A percentile compares a stretch with the other conserved stretches of the same genome.
phyloP scores from a whole-genome alignment of 495 filamentous ascomycete genomes.

The Haplographium delicatum region DNA sequence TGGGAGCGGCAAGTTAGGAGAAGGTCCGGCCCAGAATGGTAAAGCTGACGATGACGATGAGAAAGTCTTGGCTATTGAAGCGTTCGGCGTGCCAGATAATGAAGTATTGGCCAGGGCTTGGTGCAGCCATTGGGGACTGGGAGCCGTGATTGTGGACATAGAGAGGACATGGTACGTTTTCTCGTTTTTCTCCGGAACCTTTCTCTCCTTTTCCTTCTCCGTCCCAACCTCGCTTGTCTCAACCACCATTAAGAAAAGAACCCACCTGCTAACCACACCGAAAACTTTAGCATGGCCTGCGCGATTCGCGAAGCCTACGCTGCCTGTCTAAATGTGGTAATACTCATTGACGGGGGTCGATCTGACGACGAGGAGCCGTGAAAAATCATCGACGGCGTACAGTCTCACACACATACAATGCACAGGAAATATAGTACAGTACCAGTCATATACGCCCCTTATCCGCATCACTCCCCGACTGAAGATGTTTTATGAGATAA shows the following conservation, averaged over 20 bases:
- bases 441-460: too few relatives aligned
- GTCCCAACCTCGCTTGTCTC: neutral
- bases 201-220: too few relatives aligned
- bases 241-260: neutral
- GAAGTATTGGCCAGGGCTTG: slow-evolving; percentile 69
- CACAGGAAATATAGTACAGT: too few relatives aligned
- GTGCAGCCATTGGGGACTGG: slow-evolving; percentile 65
- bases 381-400: too few relatives aligned
- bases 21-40: slow-evolving; percentile 1
- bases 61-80: slow-evolving; percentile 62
- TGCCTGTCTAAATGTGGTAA: slow-evolving; percentile 62
- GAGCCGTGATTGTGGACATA: slow-evolving; percentile 60
- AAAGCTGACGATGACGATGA: slow-evolving; percentile 37
- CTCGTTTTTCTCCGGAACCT: too few relatives aligned
- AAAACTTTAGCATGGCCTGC: slow-evolving; percentile 64
- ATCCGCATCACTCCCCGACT: too few relatives aligned
- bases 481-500: too few relatives aligned
- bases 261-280: slow-evolving; percentile 25
- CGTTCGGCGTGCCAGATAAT: slow-evolving; percentile 64
- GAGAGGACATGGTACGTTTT: slow-evolving; percentile 55
- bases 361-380: slow-evolving; percentile 10
- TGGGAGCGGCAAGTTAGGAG: slow-evolving; percentile 23
- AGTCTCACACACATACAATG: too few relatives aligned
- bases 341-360: slow-evolving; percentile 44
- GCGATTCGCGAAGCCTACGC: slow-evolving; percentile 68